phyloP scores from a whole-genome alignment of 1,284 basidiomycete species.

The Bjerkandera adusta region DNA sequence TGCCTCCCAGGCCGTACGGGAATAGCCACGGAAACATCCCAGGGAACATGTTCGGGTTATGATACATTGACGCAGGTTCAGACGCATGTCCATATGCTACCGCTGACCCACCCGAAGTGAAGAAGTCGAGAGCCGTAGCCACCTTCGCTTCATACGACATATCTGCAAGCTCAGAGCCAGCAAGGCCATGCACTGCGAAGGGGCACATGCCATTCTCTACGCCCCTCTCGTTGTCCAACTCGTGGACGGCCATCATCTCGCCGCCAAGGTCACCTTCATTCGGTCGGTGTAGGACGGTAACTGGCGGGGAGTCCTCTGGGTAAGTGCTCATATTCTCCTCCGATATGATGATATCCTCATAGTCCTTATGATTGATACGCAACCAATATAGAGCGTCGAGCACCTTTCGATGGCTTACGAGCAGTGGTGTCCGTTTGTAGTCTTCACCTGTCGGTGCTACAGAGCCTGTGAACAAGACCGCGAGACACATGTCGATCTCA shows the following conservation, averaged over 20 bases:
- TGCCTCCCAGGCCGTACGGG: constrained; percentile 23
- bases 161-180: constrained; percentile 19
- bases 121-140: constrained; percentile 19
- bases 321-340: constrained; percentile 32
- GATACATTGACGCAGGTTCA: constrained; percentile 20
- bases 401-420: constrained; percentile 32
- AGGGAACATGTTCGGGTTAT: constrained; percentile 25
- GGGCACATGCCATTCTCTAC: constrained; percentile 29
- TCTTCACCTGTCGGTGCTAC: constrained; percentile 31
- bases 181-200: constrained; percentile 34
- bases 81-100: constrained; percentile 19
- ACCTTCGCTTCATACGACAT: constrained; percentile 1
- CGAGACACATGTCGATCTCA: constrained; percentile 37
- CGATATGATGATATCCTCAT: constrained; percentile 34
- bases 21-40: constrained; percentile 29
- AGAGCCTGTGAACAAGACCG: constrained; percentile 35
- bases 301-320: constrained; percentile 28
- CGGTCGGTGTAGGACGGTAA: constrained; percentile 8
- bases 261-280: constrained; percentile 17
- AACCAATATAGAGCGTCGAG: constrained; percentile 35
- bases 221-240: constrained; percentile 10
- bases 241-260: constrained; percentile 4
- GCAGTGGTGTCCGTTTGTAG: constrained; percentile 33
- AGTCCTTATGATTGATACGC: constrained; percentile 36
- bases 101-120: constrained; percentile 15